Evolutionary conservation across 306 rosid species (phyloP).

Genomic region (Carpinus fangiana): DNA sequence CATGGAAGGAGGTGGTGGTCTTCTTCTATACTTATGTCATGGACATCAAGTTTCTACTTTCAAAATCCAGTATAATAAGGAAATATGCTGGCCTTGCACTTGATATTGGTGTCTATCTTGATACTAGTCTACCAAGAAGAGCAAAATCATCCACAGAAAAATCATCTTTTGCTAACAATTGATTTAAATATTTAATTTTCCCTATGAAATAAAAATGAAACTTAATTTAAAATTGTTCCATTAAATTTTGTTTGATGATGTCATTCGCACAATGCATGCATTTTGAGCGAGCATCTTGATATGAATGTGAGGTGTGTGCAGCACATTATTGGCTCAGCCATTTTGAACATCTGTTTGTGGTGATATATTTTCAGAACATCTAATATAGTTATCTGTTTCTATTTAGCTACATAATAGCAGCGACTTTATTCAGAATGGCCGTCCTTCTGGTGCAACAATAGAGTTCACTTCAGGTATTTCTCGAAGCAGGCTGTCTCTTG

Average conservation of each 20-base stretch:
- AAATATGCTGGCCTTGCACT: background rate
- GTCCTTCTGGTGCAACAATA: constrained; percentile 53
- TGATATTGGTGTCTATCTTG: background rate
- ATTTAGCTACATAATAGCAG: constrained; percentile 46
- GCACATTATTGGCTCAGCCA: background rate
- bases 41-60: background rate
- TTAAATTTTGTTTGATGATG: background rate
- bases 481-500: constrained; percentile 55
- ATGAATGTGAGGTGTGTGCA: constrained; percentile 6
- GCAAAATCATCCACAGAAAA: background rate
- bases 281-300: background rate
- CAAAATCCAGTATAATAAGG: background rate
- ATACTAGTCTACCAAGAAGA: background rate
- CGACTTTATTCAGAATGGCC: constrained; percentile 39
- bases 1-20: no score
- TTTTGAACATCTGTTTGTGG: background rate
- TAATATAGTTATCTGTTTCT: constrained; percentile 18
- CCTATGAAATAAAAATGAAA: background rate
- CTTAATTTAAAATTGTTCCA: background rate
- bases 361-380: constrained; percentile 15
- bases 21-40: no score
- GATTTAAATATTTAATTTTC: background rate
- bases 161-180: no score
- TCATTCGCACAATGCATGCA: background rate
- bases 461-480: constrained; percentile 48